These are phyloP conservation scores for Postia placenta DNA, from an alignment of 768 basidiomycete species.

Conservation along the genomic window DNA sequence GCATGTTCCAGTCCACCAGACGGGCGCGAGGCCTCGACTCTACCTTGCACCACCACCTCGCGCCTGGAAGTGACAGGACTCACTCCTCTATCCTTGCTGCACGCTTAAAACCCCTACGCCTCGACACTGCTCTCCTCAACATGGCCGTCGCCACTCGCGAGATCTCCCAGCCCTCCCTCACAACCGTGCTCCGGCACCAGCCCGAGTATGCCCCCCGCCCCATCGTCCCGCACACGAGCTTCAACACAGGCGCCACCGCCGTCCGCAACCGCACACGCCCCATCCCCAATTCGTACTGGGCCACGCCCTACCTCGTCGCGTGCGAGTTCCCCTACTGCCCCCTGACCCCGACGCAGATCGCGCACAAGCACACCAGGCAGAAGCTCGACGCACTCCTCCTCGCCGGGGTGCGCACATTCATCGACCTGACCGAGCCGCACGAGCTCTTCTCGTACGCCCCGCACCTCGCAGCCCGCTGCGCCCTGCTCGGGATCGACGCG, in stretches of 20 bases:
- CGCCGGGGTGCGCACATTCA: conserved; percentile 73
- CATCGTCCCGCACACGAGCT: conserved; percentile 7
- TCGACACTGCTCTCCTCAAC: not conserved
- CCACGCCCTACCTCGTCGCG: conserved; percentile 62
- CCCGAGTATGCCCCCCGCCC: not conserved
- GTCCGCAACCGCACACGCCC: conserved; percentile 37
- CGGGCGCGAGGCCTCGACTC: not conserved
- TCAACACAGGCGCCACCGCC: conserved; percentile 1
- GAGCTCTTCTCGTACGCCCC: conserved; percentile 65
- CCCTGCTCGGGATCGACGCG: conserved; percentile 48
- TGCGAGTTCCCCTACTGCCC: conserved; percentile 74
- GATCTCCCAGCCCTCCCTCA: conserved; percentile 5
- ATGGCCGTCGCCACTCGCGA: conserved; percentile 17
- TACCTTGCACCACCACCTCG: not conserved
- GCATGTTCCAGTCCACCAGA: not conserved
- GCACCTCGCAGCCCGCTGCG: conserved; percentile 47
- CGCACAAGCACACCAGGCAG: conserved; percentile 38
- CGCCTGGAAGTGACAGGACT: not conserved
- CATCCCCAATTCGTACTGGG: conserved; percentile 86
- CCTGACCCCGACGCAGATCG: conserved; percentile 15
- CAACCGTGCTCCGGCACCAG: conserved; percentile 3
- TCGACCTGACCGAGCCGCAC: conserved; percentile 79
- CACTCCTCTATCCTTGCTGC: not conserved
- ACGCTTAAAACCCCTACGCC: not conserved
- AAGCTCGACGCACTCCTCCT: conserved; percentile 70